Base-by-base conservation (phyloP, 2,329 filamentous ascomycete genomes). In the Fusarium humuli region DNA sequence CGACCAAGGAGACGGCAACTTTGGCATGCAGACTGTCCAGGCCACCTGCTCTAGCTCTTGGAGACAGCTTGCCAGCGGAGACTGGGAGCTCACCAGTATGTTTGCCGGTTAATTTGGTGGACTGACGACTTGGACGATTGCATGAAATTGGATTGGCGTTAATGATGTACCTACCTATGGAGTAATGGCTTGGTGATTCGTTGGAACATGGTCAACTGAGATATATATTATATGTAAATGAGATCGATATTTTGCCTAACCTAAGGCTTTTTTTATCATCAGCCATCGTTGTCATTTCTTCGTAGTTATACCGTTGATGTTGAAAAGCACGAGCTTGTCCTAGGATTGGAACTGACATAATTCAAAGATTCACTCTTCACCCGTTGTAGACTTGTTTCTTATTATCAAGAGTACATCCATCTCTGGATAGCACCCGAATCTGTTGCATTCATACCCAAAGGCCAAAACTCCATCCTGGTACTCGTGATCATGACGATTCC, bases 71-170 rank as follows among this genome's bases (percentile, higher is more conserved):
- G 74, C 74, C 13, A 76, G 73, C 27, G 74, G 74, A 47, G 74
- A 76, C 16, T 76, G 74, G 74, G 69, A 76, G 46, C 65, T 76
- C 14, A 75, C 72, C 16, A 76, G 74, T 49, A 76, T 76, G 74
- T 73, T 76, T 61, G 72, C 73, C 20, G 64, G 69, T 47, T 75
- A 67, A 57, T 30, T 34, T 29, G 23, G 34, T 22, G 37, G 32
- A 20, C 16, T 48, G 52, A 65, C 30, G 47, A 48, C 41, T 53
- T 44, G 59, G 42, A 61, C 22, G 54, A 57, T 50, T 67, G 23
- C 56, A 62, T 61, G 56, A 67, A 49, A 53, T 57, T 66, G 61
- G 42, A 61, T 30, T 46, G 70, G 46, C 50, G 61, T 68, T 71
- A 45, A 63, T 56, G 20, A 50, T 65, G 37, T 48, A 37, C 34